Conservation (phyloP, 2,329 filamentous ascomycete species). For the Fusarium nurragi region DNA sequence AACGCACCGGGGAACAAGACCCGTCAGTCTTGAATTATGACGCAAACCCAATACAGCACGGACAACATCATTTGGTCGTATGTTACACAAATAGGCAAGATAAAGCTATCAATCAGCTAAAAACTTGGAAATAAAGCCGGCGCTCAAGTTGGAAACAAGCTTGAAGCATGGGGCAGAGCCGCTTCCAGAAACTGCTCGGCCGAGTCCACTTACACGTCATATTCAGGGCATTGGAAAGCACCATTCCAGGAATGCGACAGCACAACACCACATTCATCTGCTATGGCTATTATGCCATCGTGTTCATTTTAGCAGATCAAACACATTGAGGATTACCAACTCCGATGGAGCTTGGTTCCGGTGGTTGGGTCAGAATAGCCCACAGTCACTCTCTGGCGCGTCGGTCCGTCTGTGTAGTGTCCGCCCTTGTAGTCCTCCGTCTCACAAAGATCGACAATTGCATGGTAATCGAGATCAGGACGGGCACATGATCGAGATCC, state of each 20-base stretch:
- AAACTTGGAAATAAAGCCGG: constrained; percentile 15
- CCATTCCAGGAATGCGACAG: constrained; percentile 12
- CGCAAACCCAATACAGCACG: constrained; percentile 15
- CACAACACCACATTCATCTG: not conserved
- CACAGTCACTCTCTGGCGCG: not conserved
- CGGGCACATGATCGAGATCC: constrained; percentile 28
- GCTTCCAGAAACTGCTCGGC: constrained; percentile 31
- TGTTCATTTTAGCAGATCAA: not conserved
- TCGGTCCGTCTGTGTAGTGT: constrained; percentile 6
- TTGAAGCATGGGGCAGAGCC: constrained; percentile 28
- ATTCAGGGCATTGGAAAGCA: no score
- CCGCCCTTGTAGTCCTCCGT: constrained; percentile 9
- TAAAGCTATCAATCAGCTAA: not conserved
- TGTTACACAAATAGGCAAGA: not conserved
- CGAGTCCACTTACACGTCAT: no score
- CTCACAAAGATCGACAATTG: constrained; percentile 24
- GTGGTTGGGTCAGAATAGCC: not conserved
- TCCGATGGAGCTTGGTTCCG: not conserved
- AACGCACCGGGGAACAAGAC: constrained; percentile 10
- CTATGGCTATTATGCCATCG: not conserved
- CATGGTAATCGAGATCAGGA: constrained; percentile 28
- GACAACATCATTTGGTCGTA: not conserved
- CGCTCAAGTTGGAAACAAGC: not conserved
- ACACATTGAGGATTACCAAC: not conserved
- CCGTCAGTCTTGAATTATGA: constrained; percentile 36